These are phyloP conservation scores for Centaurea solstitialis DNA, from an alignment of 129 eudicot genomes.

Conservation along the genomic window DNA sequence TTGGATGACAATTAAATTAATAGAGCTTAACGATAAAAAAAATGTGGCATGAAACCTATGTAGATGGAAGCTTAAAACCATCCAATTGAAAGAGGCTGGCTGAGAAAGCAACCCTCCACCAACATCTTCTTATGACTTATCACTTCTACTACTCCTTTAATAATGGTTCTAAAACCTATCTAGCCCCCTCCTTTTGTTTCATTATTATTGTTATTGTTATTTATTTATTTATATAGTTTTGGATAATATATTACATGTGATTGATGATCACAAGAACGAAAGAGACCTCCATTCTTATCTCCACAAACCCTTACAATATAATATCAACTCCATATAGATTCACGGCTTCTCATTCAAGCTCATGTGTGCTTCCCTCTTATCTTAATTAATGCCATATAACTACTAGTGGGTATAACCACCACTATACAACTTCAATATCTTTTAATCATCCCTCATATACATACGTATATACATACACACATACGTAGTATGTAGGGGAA, in stretches of 20 bases:
- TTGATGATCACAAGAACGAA: slow-evolving; percentile 44
- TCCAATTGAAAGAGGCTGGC: slow-evolving; percentile 10
- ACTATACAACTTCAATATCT: neutral
- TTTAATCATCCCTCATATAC: neutral
- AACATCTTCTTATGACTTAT: slow-evolving; percentile 22
- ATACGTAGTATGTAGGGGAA: too few species aligned
- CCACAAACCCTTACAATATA: slow-evolving; percentile 16
- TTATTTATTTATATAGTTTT: neutral
- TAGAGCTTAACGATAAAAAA: slow-evolving; percentile 1
- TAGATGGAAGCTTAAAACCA: neutral
- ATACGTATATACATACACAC: too few species aligned
- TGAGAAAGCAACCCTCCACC: slow-evolving; percentile 29
- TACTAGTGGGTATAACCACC: neutral
- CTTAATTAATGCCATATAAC: neutral
- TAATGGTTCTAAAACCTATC: neutral
- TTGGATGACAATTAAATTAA: neutral
- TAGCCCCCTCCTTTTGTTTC: neutral
- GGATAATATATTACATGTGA: slow-evolving; percentile 35
- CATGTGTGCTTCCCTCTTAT: neutral
- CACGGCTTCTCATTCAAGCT: neutral
- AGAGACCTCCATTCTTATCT: slow-evolving; percentile 36
- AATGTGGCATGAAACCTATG: neutral
- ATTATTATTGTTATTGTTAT: neutral
- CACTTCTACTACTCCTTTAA: slow-evolving; percentile 3
- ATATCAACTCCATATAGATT: neutral